Percentiles rank a stretch among this genome's conserved stretches.
Evolutionary conservation across 768 basidiomycete genomes (phyloP).

Genomic region (Rhodotorula kratochvilovae): DNA sequence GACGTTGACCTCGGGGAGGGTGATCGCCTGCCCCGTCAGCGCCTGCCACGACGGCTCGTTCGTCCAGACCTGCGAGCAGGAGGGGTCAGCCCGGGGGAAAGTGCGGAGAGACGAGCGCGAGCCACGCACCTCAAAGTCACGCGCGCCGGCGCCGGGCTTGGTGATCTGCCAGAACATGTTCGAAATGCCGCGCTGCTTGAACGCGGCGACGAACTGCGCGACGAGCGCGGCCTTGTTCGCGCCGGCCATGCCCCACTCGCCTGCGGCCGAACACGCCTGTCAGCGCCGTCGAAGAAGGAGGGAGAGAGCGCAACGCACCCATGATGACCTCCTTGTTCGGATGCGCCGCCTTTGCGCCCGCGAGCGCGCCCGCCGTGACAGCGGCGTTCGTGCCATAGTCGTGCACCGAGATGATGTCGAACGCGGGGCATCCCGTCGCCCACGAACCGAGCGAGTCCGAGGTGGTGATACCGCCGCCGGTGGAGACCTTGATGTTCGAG

Average conservation of each 20-base stretch:
- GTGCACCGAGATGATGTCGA: slow-evolving; percentile 44
- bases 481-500: slow-evolving; percentile 38
- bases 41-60: slow-evolving; percentile 34
- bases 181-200: slow-evolving; percentile 34
- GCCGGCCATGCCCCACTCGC: slow-evolving; percentile 44
- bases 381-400: slow-evolving; percentile 42
- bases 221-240: slow-evolving; percentile 39
- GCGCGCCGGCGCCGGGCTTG: slow-evolving; percentile 37
- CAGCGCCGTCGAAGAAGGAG: too few relatives aligned
- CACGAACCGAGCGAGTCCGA: slow-evolving; percentile 36
- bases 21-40: slow-evolving; percentile 12
- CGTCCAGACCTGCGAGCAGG: slow-evolving; percentile 36
- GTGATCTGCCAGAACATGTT: slow-evolving; percentile 43
- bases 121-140: slow-evolving; percentile 39
- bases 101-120: neutral
- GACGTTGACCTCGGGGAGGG: too few relatives aligned
- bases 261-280: neutral
- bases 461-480: slow-evolving; percentile 43
- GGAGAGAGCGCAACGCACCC: neutral
- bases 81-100: neutral
- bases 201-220: slow-evolving; percentile 31
- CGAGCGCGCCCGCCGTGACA: slow-evolving; percentile 29
- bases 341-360: slow-evolving; percentile 13
- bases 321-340: slow-evolving; percentile 39
- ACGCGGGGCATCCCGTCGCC: slow-evolving; percentile 38